Evolutionary conservation across 306 rosid species (phyloP).

Genomic region (Vicia sativa): DNA sequence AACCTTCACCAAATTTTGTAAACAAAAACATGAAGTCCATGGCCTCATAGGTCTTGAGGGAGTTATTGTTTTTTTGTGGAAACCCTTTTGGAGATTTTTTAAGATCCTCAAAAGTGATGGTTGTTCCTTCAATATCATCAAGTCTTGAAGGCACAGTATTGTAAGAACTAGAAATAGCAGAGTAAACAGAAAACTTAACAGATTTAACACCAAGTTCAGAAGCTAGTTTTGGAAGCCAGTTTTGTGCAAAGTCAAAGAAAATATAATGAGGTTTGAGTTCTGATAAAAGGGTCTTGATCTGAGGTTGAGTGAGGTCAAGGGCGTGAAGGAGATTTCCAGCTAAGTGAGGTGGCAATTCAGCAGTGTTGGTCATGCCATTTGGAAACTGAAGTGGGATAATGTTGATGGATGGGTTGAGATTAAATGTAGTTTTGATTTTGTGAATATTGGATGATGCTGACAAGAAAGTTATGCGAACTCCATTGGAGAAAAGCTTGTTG

Average conservation of each 20-base stretch:
- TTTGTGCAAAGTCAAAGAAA: slow-evolving; percentile 57
- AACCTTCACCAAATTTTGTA: slow-evolving; percentile 28
- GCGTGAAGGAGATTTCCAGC: slow-evolving; percentile 39
- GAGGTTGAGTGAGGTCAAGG: slow-evolving; percentile 44
- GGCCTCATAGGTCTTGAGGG: slow-evolving; percentile 48
- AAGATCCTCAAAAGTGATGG: slow-evolving; percentile 40
- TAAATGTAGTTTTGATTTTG: slow-evolving; percentile 42
- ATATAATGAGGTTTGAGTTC: slow-evolving; percentile 55
- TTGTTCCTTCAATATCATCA: slow-evolving; percentile 23
- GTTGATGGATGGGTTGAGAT: slow-evolving; percentile 35
- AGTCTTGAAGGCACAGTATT: slow-evolving; percentile 42
- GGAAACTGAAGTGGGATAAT: slow-evolving; percentile 46
- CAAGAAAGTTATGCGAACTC: slow-evolving; percentile 49
- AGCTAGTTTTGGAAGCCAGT: slow-evolving; percentile 60
- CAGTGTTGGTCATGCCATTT: slow-evolving; percentile 36
- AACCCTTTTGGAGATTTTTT: slow-evolving; percentile 44
- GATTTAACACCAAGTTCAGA: slow-evolving; percentile 49
- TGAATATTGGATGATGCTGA: slow-evolving; percentile 45
- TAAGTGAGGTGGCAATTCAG: slow-evolving; percentile 43
- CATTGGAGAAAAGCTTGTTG: slow-evolving; percentile 54
- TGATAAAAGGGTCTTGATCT: slow-evolving; percentile 40
- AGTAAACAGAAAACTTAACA: slow-evolving; percentile 41
- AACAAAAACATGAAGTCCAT: slow-evolving; percentile 42
- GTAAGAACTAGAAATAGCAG: slow-evolving; percentile 47
- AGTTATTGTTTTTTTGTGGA: slow-evolving; percentile 30